Percentiles rank a stretch among this genome's conserved stretches.
Conservation (phyloP, 768 basidiomycete genomes). For the Asterophora lycoperdoides region DNA sequence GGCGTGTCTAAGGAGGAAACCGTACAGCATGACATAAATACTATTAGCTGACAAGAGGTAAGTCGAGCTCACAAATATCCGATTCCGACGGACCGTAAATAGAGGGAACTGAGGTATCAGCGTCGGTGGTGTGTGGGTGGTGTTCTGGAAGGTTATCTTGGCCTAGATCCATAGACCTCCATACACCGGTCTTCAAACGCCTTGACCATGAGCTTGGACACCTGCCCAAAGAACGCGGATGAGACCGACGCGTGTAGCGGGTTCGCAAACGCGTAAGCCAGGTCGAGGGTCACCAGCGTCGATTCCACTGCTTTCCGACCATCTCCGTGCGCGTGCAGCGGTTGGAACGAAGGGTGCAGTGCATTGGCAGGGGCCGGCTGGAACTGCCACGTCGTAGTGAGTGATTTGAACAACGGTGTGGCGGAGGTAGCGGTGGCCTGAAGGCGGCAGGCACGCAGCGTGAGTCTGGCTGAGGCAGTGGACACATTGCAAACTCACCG, state of each 20-base stretch:
- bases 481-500: conserved; percentile 45
- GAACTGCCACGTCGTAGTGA: conserved; percentile 73
- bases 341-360: conserved; percentile 29
- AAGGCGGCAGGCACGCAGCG: no score
- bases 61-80: not conserved
- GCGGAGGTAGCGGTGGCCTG: conserved; percentile 71
- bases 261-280: conserved; percentile 83
- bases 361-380: conserved; percentile 48
- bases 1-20: no score
- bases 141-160: conserved; percentile 1
- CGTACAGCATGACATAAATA: no score
- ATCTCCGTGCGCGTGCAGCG: conserved; percentile 13
- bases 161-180: conserved; percentile 59
- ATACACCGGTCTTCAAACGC: conserved; percentile 88
- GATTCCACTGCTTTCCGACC: conserved; percentile 31
- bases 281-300: conserved; percentile 82
- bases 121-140: no score
- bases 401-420: conserved; percentile 68
- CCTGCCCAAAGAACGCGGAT: conserved; percentile 78
- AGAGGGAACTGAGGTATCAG: no score
- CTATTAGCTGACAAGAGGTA: no score
- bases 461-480: conserved; percentile 7
- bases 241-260: conserved; percentile 84
- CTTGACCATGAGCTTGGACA: conserved; percentile 84
- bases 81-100: not conserved